Conservation (phyloP, 2,329 filamentous ascomycete species). For the Fusarium brevicatenulatum region DNA sequence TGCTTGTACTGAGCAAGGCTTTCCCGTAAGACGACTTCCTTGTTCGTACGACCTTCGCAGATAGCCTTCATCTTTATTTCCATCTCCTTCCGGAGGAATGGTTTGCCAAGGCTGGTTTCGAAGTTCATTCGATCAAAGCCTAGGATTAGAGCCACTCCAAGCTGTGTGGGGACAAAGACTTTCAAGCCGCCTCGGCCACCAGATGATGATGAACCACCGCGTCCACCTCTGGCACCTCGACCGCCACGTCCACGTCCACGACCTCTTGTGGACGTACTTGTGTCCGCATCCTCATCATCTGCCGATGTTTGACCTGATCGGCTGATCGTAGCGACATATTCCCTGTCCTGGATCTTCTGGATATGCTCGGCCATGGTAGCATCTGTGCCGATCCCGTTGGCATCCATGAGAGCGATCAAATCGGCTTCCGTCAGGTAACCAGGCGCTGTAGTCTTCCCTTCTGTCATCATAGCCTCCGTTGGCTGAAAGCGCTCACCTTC, state of each 20-base stretch:
- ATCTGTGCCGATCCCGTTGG: constrained; percentile 97
- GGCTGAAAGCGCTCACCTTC: constrained; percentile 87
- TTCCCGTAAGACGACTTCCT: constrained; percentile 79
- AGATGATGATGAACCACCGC: constrained; percentile 55
- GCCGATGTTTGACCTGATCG: constrained; percentile 51
- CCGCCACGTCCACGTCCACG: constrained; percentile 61
- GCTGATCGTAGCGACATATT: constrained; percentile 79
- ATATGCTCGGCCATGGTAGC: constrained; percentile 99
- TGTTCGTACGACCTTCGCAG: constrained; percentile 84
- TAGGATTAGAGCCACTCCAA: constrained; percentile 91
- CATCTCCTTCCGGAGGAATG: constrained; percentile 97
- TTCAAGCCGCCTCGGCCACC: constrained; percentile 66
- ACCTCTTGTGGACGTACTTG: constrained; percentile 54
- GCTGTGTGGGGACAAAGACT: constrained; percentile 91
- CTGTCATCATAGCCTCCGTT: constrained; percentile 85
- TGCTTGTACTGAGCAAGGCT: constrained; percentile 87
- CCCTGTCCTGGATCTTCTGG: constrained; percentile 88
- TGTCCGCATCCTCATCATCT: constrained; percentile 53
- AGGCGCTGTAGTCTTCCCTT: constrained; percentile 89
- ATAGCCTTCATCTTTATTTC: constrained; percentile 97
- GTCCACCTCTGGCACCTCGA: constrained; percentile 51
- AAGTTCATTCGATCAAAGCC: constrained; percentile 96
- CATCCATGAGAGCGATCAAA: constrained; percentile 96
- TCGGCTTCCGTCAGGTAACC: constrained; percentile 94
- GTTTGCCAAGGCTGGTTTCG: constrained; percentile 92